Evolutionary conservation across 768 basidiomycete species (phyloP).

Genomic region (Calocybe cyanea): DNA sequence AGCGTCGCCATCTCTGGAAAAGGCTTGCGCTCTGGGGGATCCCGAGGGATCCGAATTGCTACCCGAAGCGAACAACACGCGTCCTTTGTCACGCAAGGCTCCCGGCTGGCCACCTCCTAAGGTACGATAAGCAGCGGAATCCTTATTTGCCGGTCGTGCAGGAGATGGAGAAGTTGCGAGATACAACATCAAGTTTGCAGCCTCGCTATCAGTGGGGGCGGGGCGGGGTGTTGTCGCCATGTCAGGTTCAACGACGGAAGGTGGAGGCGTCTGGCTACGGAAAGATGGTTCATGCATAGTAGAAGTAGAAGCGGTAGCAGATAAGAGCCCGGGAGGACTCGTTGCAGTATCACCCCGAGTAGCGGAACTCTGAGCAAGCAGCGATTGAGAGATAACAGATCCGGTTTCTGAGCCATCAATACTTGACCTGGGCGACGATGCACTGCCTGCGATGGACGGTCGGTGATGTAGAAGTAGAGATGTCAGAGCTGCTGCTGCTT

Average conservation of each 20-base stretch:
- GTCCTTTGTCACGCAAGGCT: constrained; percentile 54
- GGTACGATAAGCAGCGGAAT: constrained; percentile 51
- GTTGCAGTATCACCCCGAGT: constrained; percentile 40
- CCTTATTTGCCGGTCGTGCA: constrained; percentile 54
- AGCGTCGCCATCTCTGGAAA: constrained; percentile 28
- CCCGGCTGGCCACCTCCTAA: constrained; percentile 43
- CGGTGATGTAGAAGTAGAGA: constrained; percentile 64
- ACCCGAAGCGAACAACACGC: constrained; percentile 62
- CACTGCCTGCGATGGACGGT: constrained; percentile 55
- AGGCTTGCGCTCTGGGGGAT: constrained; percentile 8
- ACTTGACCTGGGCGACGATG: constrained; percentile 69
- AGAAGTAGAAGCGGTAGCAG: constrained; percentile 35
- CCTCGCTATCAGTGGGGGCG: constrained; percentile 73
- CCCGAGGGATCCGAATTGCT: constrained; percentile 12
- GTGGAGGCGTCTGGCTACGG: constrained; percentile 37
- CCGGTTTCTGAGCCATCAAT: constrained; percentile 66
- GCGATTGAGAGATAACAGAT: constrained; percentile 57
- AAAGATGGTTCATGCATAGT: constrained; percentile 26
- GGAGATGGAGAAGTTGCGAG: constrained; percentile 85
- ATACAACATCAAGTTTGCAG: constrained; percentile 82
- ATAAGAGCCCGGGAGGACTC: constrained; percentile 33
- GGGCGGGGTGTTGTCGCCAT: constrained; percentile 41
- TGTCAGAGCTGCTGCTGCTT: constrained; percentile 79
- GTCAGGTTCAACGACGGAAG: constrained; percentile 15
- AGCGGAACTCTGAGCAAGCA: constrained; percentile 66